Base-by-base conservation (phyloP, 2,329 filamentous ascomycete genomes). In the Aspergillus ustus region DNA sequence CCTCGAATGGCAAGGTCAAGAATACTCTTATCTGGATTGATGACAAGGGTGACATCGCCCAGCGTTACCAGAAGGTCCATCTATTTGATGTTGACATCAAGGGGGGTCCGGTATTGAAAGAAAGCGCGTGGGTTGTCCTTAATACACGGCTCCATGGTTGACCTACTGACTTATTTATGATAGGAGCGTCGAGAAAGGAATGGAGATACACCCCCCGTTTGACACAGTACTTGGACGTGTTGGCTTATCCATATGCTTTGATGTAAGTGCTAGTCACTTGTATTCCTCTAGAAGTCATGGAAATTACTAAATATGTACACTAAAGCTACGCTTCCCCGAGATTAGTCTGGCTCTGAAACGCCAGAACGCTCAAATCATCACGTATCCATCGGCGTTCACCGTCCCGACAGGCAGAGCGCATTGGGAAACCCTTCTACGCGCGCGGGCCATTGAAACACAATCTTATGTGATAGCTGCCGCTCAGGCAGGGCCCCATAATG, bases 321-420 rank as follows among this genome's bases (percentile, higher is more conserved):
- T n/a, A 19, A 61, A 85, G 82, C 78, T 97, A 64, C 87, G 93
- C 1, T 96, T 95, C 72, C 87, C 92, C 0, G 92, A 96, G 73
- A 85, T 90, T 8, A 85, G 87, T 0, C 76, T 95, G 9, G 83
- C 87, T 1, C 83, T 96, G 19, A 85, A 86, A 29, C 79, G 85
- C 7, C 85, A 87, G 59, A 82, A 84, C 22, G 92, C 92, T 1
- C 88, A 97, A 64, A 81, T 97, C 57, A 81, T 97, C 53, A 87
- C 92, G 0, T 97, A 94, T 72, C 94, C 94, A 0, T 94, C 91
- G 6, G 94, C 94, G 4, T 98, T 97, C 73, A 97, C 93, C 0
- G 84, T 96, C 0, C 87, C 90, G 1, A 97, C 94, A 0, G 94
- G 94, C 0, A 83, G 82, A 60, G 91, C 91, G 1, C 94, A 97